These are phyloP conservation scores for Peronospora destructor DNA, from an alignment of 352 stramenopile genomes.

Conservation along the genomic window DNA sequence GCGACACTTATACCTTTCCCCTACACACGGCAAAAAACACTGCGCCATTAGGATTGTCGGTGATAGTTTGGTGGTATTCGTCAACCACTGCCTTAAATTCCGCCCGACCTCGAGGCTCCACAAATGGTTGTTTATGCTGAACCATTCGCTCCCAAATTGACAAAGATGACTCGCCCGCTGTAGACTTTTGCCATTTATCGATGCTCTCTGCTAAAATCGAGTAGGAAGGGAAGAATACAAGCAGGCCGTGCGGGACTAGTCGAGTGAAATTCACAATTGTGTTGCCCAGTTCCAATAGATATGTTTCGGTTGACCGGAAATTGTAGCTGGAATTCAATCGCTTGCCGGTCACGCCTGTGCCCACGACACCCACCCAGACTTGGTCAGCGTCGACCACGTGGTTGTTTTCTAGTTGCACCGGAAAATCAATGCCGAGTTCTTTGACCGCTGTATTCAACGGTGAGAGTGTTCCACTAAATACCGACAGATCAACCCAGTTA, in stretches of 20 bases:
- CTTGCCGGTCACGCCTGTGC: conserved; percentile 90
- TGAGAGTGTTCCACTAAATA: conserved; percentile 92
- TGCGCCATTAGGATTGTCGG: conserved; percentile 73
- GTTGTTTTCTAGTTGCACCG: conserved; percentile 93
- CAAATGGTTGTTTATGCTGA: conserved; percentile 72
- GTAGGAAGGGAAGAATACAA: conserved; percentile 99
- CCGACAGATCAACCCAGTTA: conserved; percentile 5
- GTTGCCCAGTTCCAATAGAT: conserved; percentile 94
- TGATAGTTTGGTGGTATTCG: conserved; percentile 75
- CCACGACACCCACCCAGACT: conserved; percentile 88
- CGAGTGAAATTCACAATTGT: conserved; percentile 92
- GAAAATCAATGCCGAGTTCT: conserved; percentile 95
- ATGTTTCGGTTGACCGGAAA: conserved; percentile 88
- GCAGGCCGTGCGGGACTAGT: conserved; percentile 93
- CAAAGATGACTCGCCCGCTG: conserved; percentile 30
- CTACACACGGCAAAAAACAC: conserved; percentile 98
- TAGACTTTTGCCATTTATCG: conserved; percentile 55
- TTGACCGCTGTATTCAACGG: conserved; percentile 93
- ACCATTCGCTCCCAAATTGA: conserved; percentile 77
- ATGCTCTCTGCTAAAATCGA: conserved; percentile 89
- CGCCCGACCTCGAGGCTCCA: conserved; percentile 58
- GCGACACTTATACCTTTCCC: conserved; percentile 79
- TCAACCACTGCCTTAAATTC: conserved; percentile 80
- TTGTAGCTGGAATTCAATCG: conserved; percentile 93
- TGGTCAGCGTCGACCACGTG: conserved; percentile 93